These are phyloP conservation scores for Lepidium africanum DNA, from an alignment of 345 rosid species.

Conservation along the genomic window DNA sequence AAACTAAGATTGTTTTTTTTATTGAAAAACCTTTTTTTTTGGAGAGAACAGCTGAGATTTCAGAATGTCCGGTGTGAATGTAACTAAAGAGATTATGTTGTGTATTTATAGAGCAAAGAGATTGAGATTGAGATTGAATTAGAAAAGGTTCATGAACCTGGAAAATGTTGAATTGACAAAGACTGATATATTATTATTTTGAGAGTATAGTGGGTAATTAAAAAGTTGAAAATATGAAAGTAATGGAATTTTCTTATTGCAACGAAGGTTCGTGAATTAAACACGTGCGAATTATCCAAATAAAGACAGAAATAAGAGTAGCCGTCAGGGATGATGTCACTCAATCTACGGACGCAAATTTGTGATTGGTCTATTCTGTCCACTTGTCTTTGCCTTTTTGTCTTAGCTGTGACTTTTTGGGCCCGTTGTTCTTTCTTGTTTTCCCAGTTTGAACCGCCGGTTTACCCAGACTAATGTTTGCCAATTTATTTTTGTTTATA, in stretches of 20 bases:
- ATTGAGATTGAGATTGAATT: not conserved
- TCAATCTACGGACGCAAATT: not conserved
- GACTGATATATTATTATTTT: not conserved
- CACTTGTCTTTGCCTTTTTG: constrained; percentile 7
- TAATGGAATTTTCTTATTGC: constrained; percentile 5
- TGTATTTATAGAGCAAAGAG: not conserved
- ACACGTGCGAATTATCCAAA: constrained; percentile 24
- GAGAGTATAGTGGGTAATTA: constrained; percentile 2
- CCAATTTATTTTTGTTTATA: too few relatives aligned
- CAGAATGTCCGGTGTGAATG: constrained; percentile 5
- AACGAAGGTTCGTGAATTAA: constrained; percentile 28
- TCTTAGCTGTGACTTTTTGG: not conserved
- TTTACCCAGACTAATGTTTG: not conserved
- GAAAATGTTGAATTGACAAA: not conserved
- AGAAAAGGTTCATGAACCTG: constrained; percentile 28
- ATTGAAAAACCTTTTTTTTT: not conserved
- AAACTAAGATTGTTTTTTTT: not conserved
- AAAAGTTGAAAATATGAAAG: constrained; percentile 21
- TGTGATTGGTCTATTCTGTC: constrained; percentile 23
- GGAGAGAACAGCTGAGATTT: not conserved
- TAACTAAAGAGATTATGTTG: not conserved
- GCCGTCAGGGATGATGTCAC: constrained; percentile 27
- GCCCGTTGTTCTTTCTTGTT: not conserved
- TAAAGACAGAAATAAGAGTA: not conserved
- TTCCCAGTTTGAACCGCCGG: not conserved